Evolutionary conservation across 2,329 filamentous ascomycete species (phyloP), one percentile per base, ranked within the genome.

Genomic region (Hypoxylon sp.): DNA sequence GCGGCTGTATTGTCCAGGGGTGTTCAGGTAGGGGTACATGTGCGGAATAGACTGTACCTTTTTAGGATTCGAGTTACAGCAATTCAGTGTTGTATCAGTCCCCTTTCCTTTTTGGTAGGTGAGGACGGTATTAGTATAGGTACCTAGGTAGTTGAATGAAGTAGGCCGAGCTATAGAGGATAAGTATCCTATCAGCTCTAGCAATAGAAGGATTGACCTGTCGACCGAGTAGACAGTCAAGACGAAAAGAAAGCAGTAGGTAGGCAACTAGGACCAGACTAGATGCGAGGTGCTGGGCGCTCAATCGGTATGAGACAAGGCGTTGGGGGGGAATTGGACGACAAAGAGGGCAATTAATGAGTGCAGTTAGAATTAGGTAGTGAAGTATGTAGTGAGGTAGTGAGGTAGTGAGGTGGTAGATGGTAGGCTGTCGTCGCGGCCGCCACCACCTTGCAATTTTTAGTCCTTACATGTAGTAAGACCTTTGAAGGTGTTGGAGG

Each of bases 1-100:
- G 62, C 54, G 58, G 68, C 62, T 29, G 69, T 70, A 68, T 59
- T 55, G 58, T 51, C 61, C 62, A 65, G 65, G 67, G 67, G 65
- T 53, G 37, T 31, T 51, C 31, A 69, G 62, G 70, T 68, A 70
- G 50, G 32, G 64, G 62, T 70, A 72, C 70, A 53, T 44, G 37
- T 62, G 51, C 27, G 29, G 42, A 59, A 46, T 57, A 37, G 39
- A 67, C 47, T 58, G 61, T 70, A 70, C 65, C 64, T 68, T 65
- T 65, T 65, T 47, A 21, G 35, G 61, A 65, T 46, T 50, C 31
- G 15, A n/a, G n/a, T n/a, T n/a, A n/a, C 37, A 19, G 42, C 39
- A 37, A 50, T 46, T 48, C n/a, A 31, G 52, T 35, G 50, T 52
- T 29, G 55, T 55, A 54, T 48, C 52, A 27, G 42, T 19, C 46